phyloP scores from a whole-genome alignment of 192 early-diverging fungal genomes.

The Podila epigama region DNA sequence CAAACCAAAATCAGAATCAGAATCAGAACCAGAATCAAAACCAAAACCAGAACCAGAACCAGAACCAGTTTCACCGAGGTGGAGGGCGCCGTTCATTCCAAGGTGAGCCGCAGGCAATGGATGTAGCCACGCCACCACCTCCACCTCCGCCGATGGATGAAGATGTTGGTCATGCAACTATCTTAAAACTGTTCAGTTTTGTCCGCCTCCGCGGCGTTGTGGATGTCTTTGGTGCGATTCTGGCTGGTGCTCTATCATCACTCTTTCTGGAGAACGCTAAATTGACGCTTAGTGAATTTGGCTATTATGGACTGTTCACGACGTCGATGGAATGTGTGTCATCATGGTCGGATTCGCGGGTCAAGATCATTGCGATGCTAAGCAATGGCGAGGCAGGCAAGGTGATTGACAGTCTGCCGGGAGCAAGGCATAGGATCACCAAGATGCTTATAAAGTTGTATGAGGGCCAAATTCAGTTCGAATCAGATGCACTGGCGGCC shows the following conservation, averaged over 20 bases:
- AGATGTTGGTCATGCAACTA: slow-evolving; percentile 23
- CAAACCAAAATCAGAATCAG: too few species aligned
- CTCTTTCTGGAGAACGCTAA: slow-evolving; percentile 25
- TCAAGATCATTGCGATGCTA: slow-evolving; percentile 41
- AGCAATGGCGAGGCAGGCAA: slow-evolving; percentile 30
- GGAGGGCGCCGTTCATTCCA: background rate
- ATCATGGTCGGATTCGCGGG: slow-evolving; percentile 26
- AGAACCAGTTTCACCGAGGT: background rate
- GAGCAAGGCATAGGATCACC: slow-evolving; percentile 13
- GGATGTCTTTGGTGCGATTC: slow-evolving; percentile 36
- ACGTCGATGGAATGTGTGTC: slow-evolving; percentile 35
- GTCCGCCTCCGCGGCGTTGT: slow-evolving; percentile 31
- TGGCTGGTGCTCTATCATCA: slow-evolving; percentile 31
- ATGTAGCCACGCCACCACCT: background rate
- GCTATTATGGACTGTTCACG: slow-evolving; percentile 44
- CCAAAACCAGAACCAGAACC: background rate
- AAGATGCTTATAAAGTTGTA: slow-evolving; percentile 22
- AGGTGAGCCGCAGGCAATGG: background rate
- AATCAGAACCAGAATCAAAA: too few species aligned
- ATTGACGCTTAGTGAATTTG: slow-evolving; percentile 42
- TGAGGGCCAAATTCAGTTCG: slow-evolving; percentile 26
- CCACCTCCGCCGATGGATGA: slow-evolving; percentile 11
- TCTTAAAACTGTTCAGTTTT: slow-evolving; percentile 20
- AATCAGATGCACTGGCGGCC: slow-evolving; percentile 14
- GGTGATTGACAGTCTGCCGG: slow-evolving; percentile 16